phyloP scores from a whole-genome alignment of 2,329 filamentous ascomycete genomes.

The Tolypocladium sp. region DNA sequence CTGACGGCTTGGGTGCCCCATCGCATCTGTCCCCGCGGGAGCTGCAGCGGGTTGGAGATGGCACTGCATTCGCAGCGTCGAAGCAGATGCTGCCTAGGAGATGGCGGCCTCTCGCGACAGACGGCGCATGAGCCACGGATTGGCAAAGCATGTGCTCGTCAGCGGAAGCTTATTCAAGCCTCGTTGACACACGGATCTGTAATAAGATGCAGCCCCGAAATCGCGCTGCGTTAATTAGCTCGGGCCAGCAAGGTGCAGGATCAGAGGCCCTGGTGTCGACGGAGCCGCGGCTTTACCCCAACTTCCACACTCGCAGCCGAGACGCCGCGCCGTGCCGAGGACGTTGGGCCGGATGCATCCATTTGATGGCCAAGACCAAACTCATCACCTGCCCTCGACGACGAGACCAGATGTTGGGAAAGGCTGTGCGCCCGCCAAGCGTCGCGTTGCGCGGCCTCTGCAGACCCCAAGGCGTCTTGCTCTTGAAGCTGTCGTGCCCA shows the following conservation, averaged over 20 bases:
- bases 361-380: neutral
- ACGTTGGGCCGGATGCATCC: neutral
- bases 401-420: neutral
- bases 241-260: neutral
- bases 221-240: neutral
- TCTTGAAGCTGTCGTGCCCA: neutral
- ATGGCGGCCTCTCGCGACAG: neutral
- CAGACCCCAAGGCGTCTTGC: neutral
- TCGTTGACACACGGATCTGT: neutral
- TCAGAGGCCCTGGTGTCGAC: neutral
- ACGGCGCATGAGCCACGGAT: neutral
- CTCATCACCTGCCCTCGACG: neutral
- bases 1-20: neutral
- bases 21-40: neutral
- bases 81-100: neutral
- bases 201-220: neutral
- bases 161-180: neutral
- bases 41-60: neutral
- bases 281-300: neutral
- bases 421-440: neutral
- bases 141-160: neutral
- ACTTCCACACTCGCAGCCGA: neutral
- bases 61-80: neutral
- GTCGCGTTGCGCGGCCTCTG: neutral
- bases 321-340: neutral